Evolutionary conservation across 2,329 filamentous ascomycete species (phyloP), one percentile per base, ranked within the genome.

Genomic region (Elsinoe arachidis): DNA sequence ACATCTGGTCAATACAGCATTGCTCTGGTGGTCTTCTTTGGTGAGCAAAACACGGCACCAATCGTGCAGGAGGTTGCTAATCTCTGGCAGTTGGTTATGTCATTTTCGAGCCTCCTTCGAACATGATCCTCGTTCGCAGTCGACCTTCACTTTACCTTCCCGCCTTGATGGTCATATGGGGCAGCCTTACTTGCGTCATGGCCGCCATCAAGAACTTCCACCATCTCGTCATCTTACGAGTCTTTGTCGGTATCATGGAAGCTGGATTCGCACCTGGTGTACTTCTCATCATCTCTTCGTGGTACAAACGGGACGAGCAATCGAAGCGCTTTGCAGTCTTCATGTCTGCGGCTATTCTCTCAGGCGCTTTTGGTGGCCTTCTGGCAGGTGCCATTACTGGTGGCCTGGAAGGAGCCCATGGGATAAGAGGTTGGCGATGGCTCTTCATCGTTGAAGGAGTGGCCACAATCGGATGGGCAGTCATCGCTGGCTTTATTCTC

Each of bases 251-350:
- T 46, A 64, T 80, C 0, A 75, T 81, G 39, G 80, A 82, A 64
- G 76, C 75, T 6, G 76, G 78, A 0, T 80, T 80, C 47, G 79
- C 77, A 46, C 80, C 80, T 0, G 80, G 80, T 23, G 74, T 81
- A 43, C 69, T 80, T 46, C 74, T 78, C 46, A 74, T 80, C 19
- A 72, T 84, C 5, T 80, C 78, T 0, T 80, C 74, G 0, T 84
- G 81, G 80, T 84, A 84, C 63, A 78, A 79, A 59, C 78, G 75
- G 51, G 74, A 76, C 11, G 81, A 84, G 62, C 75, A 83, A 41
- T 76, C 78, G 0, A 80, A 80, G 53, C 75, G 81, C 2, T 80
- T 81, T 44, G 78, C 74, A 6, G 67, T 84, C 1, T 83, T 81
- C 62, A 79, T 82, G 60, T 78, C 80, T n/a, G 79, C 78, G 1